Percentiles rank a stretch among this genome's conserved stretches.
phyloP scores from a whole-genome alignment of 352 stramenopile genomes.

The Sclerospora graminicola region DNA sequence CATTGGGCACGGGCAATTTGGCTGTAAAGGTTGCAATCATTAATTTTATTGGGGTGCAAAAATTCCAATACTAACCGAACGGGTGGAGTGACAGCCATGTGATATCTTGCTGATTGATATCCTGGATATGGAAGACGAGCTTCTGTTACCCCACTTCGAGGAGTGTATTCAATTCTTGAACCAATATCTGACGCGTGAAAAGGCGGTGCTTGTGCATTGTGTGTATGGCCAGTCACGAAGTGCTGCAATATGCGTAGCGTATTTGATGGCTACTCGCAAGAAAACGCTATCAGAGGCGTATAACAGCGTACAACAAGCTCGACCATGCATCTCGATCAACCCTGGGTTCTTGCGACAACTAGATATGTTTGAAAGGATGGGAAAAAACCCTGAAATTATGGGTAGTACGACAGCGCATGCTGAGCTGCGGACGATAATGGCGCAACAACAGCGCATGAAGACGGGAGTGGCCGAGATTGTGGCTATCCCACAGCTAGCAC shows the following conservation, averaged over 20 bases:
- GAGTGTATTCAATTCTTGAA: conserved; percentile 37
- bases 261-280: conserved; percentile 41
- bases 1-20: conserved; percentile 50
- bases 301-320: conserved; percentile 39
- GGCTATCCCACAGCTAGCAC: conserved; percentile 13
- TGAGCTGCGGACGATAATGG: conserved; percentile 44
- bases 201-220: conserved; percentile 54
- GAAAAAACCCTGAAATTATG: conserved; percentile 22
- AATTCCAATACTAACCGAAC: not conserved
- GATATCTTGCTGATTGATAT: conserved; percentile 47
- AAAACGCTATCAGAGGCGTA: conserved; percentile 42
- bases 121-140: conserved; percentile 66
- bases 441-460: conserved; percentile 24
- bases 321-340: conserved; percentile 76
- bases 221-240: conserved; percentile 75
- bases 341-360: conserved; percentile 59
- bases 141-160: conserved; percentile 53
- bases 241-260: conserved; percentile 62
- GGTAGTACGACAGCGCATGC: conserved; percentile 48
- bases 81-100: conserved; percentile 13
- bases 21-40: conserved; percentile 24
- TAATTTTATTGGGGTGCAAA: not conserved
- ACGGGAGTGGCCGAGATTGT: conserved; percentile 18
- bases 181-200: conserved; percentile 5
- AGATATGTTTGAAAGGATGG: conserved; percentile 60